Evolutionary conservation across 106 monocot species (phyloP).

Genomic region (Acorus gramineus): DNA sequence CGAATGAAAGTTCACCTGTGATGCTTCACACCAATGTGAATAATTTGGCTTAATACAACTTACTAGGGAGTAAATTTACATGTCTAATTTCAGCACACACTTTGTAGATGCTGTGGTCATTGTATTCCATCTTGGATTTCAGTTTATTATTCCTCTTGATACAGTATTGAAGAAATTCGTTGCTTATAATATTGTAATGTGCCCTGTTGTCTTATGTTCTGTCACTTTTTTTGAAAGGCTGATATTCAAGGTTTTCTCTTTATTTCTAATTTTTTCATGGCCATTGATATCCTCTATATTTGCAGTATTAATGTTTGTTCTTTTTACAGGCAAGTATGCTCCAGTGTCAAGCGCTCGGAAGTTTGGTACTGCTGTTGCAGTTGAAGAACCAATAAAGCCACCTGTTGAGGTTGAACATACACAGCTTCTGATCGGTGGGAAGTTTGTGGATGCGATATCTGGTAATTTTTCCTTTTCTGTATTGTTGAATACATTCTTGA

Average conservation of each 20-base stretch:
- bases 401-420: constrained; percentile 64
- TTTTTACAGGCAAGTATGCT: constrained; percentile 19
- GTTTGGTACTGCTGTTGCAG: constrained; percentile 45
- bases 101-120: no score
- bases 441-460: constrained; percentile 79
- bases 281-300: not conserved
- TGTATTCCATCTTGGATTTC: no score
- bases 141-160: no score
- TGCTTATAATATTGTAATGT: no score
- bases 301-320: not conserved
- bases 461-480: constrained; percentile 18
- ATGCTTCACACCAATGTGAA: no score
- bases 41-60: no score
- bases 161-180: no score
- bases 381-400: constrained; percentile 65
- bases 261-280: no score
- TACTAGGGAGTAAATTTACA: no score
- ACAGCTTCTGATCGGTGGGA: constrained; percentile 75
- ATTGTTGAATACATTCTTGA: not conserved
- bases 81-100: no score
- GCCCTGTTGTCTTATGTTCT: not conserved
- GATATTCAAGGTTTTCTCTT: no score
- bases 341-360: constrained; percentile 17
- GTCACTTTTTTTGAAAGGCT: not conserved
- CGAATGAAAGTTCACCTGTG: no score